Evolutionary conservation across 2,329 filamentous ascomycete species (phyloP).

Genomic region (Talaromyces albobiverticillius): DNA sequence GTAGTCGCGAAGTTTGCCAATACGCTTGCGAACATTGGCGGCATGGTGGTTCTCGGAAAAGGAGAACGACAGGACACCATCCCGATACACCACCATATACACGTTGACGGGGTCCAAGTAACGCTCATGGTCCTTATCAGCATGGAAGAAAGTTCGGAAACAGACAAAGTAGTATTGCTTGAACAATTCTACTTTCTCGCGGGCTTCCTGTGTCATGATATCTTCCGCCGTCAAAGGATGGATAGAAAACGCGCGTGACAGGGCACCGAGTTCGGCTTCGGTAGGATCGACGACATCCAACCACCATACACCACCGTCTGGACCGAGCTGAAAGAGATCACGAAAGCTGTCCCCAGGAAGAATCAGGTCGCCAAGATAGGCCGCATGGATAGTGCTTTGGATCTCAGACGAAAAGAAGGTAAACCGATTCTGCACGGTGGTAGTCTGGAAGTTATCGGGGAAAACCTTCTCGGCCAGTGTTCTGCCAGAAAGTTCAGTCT

Average conservation of each 20-base stretch:
- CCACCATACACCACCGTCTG: constrained; percentile 92
- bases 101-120: constrained; percentile 95
- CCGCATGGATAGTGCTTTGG: constrained; percentile 88
- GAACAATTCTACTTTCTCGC: constrained; percentile 98
- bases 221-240: constrained; percentile 96
- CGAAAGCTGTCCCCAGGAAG: constrained; percentile 87
- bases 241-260: constrained; percentile 92
- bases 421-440: constrained; percentile 72
- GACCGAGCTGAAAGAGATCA: constrained; percentile 73
- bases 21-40: constrained; percentile 83
- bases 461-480: constrained; percentile 31
- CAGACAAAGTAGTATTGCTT: constrained; percentile 97
- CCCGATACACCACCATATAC: constrained; percentile 94
- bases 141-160: constrained; percentile 88
- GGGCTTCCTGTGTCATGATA: constrained; percentile 90
- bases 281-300: constrained; percentile 88
- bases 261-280: constrained; percentile 79
- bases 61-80: constrained; percentile 92
- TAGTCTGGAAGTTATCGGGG: constrained; percentile 37
- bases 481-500: constrained; percentile 5
- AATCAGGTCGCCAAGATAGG: constrained; percentile 81
- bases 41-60: constrained; percentile 86
- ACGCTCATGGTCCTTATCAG: constrained; percentile 72
- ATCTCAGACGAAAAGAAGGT: constrained; percentile 96
- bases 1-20: constrained; percentile 89